Evolutionary conservation across 2,329 filamentous ascomycete species (phyloP), one percentile per base, ranked within the genome.

Genomic region (Cercospora sp.): DNA sequence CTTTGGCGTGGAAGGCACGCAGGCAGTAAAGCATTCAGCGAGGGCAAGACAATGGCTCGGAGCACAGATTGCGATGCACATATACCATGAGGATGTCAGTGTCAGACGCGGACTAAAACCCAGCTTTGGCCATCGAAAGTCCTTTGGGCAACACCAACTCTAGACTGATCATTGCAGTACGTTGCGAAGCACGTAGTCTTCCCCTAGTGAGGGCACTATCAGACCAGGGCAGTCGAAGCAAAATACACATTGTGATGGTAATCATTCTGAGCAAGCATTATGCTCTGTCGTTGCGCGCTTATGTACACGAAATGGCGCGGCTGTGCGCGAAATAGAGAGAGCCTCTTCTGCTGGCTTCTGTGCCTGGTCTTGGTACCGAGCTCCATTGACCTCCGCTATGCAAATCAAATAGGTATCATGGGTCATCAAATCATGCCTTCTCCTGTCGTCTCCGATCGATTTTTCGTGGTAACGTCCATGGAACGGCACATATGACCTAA

Each of bases 401-500:
- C 69, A 70, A 69, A 67, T 33, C 60, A 68, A 65, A 72, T 65
- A 67, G 67, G 63, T 70, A 72, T 72, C 65, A 63, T 60, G 31
- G 26, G 48, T 64, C 62, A 18, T 64, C 45, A 64, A n/a, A 59
- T 71, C 72, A 75, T 64, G 67, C 70, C 69, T 74, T 74, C 65
- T 76, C 73, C 18, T 63, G 60, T 48, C 67, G 64, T 63, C 67
- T 71, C 64, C 72, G 68, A 63, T 76, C 75, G n/a, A 67, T 59
- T 60, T 81, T 77, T 75, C 82, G 83, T 3, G 83, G 83, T 65
- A 85, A 75, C 26, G 82, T 84, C 83, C 83, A 85, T 57, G 83
- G 83, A 63, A 83, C 79, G 20, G 81, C 81, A 68, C 82, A 84
- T 31, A 84, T 81, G 60, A 84, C 76, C 82, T 84, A 63, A 2